Base-by-base conservation (phyloP, 2,329 filamentous ascomycete genomes). In the Curvularia spicifera region DNA sequence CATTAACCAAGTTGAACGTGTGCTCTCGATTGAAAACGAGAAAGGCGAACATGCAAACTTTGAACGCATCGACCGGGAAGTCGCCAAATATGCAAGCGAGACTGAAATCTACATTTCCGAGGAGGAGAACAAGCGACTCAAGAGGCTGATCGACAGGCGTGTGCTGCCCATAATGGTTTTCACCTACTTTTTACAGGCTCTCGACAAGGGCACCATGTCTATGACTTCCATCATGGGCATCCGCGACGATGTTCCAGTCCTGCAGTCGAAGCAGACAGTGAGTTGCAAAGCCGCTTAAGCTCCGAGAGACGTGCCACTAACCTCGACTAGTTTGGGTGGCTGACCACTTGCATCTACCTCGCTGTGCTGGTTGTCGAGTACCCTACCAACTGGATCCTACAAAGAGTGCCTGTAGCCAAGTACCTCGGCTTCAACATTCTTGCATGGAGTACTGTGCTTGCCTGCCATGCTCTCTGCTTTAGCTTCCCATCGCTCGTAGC, bases 321-420 rank as follows among this genome's bases (percentile, higher is more conserved):
- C 56, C 50, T 4, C 6, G 26, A 5, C 24, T 53, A 91, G 77
- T 92, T 87, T 71, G 85, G 83, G 26, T 91, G 89, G 89, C 79
- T 92, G 51, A 89, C 87, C 0, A 90, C 88, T 12, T 90, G 87
- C 80, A 89, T 91, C 63, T 91, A 91, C 78, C 87, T 91, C 60
- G 87, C 85, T 51, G 86, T 91, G 20, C 79, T 91, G 9, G 76
- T 88, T 46, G 88, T 90, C 63, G 89, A 91, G 73, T 91, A 90
- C 69, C 89, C 89, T 0, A 89, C 88, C 72, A 90, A 88, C 74
- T 86, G 81, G 78, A 81, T 84, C 56, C 83, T 89, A 54, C 81
- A 87, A 46, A 83, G 86, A 28, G 84, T 89, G 0, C 88, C 88
- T 5, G 84, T 90, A 45, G 88, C 85, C 53, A 90, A 90, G 69